Percentiles rank a stretch among this genome's conserved stretches.
Conservation (phyloP, 1,284 basidiomycete genomes). For the Boletellus dicymbophilus region DNA sequence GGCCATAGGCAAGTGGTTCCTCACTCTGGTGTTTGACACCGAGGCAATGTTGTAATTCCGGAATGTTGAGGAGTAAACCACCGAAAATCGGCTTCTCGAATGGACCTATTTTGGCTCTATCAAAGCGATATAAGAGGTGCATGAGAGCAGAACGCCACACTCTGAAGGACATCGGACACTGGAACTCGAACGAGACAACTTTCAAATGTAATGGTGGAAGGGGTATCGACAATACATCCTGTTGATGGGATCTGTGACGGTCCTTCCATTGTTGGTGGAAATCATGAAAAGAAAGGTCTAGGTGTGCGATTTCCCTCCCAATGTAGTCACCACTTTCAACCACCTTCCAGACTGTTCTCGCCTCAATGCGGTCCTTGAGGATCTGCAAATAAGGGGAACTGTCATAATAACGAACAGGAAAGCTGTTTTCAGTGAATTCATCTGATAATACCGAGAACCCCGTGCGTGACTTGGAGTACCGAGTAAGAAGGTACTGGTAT, state of each 20-base stretch:
- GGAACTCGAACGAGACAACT: slow-evolving; percentile 5
- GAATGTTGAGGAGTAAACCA: neutral
- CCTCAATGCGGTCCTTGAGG: neutral
- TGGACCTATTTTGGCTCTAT: too few species aligned
- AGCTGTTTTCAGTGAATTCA: slow-evolving; percentile 27
- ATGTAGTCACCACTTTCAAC: too few species aligned
- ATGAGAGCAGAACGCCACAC: slow-evolving; percentile 6
- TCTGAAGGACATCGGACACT: neutral
- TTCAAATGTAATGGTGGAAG: neutral
- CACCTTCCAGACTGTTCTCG: neutral
- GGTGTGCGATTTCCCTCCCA: too few species aligned
- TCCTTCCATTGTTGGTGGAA: too few species aligned
- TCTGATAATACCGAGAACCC: neutral
- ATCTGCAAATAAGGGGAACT: neutral
- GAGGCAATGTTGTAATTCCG: slow-evolving; percentile 3
- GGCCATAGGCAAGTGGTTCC: neutral
- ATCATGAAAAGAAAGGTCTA: too few species aligned
- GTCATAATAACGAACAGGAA: slow-evolving; percentile 10
- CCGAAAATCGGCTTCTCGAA: too few species aligned
- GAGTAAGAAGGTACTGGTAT: neutral
- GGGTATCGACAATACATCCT: too few species aligned
- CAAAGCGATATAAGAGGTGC: neutral
- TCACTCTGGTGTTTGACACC: neutral
- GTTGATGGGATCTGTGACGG: too few species aligned
- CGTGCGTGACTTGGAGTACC: neutral